Conservation (phyloP, 345 rosid genomes). For the Arabis alpina region DNA sequence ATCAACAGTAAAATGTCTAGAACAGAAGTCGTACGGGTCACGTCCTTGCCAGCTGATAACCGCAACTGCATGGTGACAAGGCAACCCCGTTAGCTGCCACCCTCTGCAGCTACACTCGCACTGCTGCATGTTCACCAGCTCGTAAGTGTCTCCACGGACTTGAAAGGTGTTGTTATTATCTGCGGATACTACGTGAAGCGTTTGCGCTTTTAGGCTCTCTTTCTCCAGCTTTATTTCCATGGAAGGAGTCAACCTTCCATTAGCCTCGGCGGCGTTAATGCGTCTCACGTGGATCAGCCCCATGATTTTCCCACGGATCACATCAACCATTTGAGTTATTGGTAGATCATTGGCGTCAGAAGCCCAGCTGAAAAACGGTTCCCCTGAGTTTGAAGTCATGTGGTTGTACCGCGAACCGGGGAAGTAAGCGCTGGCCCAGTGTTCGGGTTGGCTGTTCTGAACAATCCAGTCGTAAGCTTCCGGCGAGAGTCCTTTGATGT, state of each 20-base stretch:
- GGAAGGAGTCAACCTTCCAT: constrained; percentile 70
- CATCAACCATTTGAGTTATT: constrained; percentile 92
- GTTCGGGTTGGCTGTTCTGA: constrained; percentile 73
- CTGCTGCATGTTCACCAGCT: constrained; percentile 65
- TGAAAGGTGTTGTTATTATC: constrained; percentile 76
- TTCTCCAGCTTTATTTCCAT: constrained; percentile 79
- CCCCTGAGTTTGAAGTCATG: constrained; percentile 80
- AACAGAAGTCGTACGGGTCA: constrained; percentile 71
- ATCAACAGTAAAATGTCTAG: constrained; percentile 72
- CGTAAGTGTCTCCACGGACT: constrained; percentile 78
- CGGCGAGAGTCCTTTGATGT: constrained; percentile 72
- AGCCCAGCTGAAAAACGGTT: constrained; percentile 78
- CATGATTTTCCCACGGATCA: constrained; percentile 73
- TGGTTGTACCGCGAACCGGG: constrained; percentile 87
- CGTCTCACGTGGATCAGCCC: constrained; percentile 61
- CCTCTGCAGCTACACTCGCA: constrained; percentile 91
- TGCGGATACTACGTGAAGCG: constrained; percentile 63
- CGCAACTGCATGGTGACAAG: constrained; percentile 79
- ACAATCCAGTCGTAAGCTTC: constrained; percentile 89
- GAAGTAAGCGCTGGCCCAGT: constrained; percentile 90
- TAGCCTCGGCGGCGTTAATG: constrained; percentile 59
- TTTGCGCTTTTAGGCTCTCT: constrained; percentile 55
- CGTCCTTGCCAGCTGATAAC: constrained; percentile 63
- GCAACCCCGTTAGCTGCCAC: constrained; percentile 85
- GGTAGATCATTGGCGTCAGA: constrained; percentile 87